Evolutionary conservation across 495 filamentous ascomycete species (phyloP), one percentile per base, ranked within the genome.

Genomic region (Aspergillus campestris): DNA sequence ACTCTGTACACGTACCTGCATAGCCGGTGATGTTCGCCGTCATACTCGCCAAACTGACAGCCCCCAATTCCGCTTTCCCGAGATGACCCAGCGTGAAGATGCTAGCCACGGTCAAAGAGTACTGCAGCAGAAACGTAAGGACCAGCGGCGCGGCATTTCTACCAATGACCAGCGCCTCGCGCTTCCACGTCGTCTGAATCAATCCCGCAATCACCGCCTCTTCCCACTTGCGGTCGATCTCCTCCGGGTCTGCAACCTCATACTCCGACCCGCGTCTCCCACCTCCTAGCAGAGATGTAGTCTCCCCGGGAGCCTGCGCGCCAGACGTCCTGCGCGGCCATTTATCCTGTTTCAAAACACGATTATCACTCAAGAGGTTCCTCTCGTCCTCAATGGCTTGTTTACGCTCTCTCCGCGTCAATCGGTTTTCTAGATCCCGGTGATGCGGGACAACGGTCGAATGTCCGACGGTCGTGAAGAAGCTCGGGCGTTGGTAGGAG

Each of bases 171-270:
- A 83, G 80, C 1, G 81, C 75, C 67, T 95, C 89, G 47, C 86
- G 77, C 53, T 80, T 79, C 85, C 87, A 94, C 0, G 87, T 88
- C 3, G 89, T 94, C 40, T 84, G 79, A 49, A 94, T 85, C 47
- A 73, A 67, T 7, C 86, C 86, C 3, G 78, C 74, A 0, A 74
- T 70, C 8, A 90, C 86, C 2, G 87, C 86, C 32, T 84, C 81
- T 44, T 88, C 83, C 88, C 88, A 95, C 64, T 85, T 82, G 37
- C 73, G 63, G 45, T 73, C 67, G 33, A 73, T 67, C 34, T 71
- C 67, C 11, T 70, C 62, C 4, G 47, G 47, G 24, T 57, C 59
- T 57, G 63, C 44, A 50, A 55, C 45, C 67, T 62, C 30, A 47
- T 66, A 47, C 11, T 32, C 62, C 42, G 15, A 43, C 40, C 6